Base-by-base conservation (phyloP, 2,329 filamentous ascomycete species). In the Cladorrhinum sp. region DNA sequence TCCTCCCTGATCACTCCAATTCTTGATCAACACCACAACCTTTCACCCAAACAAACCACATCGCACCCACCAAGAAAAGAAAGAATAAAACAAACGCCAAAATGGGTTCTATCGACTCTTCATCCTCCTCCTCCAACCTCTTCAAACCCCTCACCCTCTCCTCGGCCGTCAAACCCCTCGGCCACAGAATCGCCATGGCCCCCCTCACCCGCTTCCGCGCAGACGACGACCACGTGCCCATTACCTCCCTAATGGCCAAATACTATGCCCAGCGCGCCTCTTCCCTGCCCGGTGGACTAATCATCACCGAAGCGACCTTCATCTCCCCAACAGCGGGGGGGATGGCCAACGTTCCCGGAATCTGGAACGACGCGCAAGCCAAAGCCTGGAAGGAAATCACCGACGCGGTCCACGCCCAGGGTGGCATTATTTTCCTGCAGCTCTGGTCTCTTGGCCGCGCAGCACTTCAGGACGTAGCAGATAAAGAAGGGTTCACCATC, bases 341-440 rank as follows among this genome's bases (percentile, higher is more conserved):
- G 0, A 70, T 71, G 23, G 62, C 72, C 41, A 81, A 84, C 57
- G 79, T 80, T 0, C 85, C 87, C 0, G 85, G 84, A 1, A 82
- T 89, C 66, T 87, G 78, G 66, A 80, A 72, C 48, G 70, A 77
- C 1, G 77, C 75, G 22, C 85, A 88, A 65, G 76, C 83, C 50
- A 76, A 77, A 0, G 81, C 77, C 0, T 90, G 86, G 87, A 81
- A 78, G 13, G 74, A 77, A 58, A 74, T 89, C 25, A 84, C 82
- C 1, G 79, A 84, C 52, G 82, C 80, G 1, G 85, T 90, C 1
- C 87, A 90, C 72, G 77, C 77, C 25, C 83, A 85, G 65, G 84
- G 84, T 48, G 79, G 78, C 41, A 82, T 78, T 67, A 84, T 88
- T 62, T 88, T 81, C 71, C 70, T 79, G n/a, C 87, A 90, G 71